phyloP scores from a whole-genome alignment of 1,139 yeast species.

The Sugiyamaella japonica region DNA sequence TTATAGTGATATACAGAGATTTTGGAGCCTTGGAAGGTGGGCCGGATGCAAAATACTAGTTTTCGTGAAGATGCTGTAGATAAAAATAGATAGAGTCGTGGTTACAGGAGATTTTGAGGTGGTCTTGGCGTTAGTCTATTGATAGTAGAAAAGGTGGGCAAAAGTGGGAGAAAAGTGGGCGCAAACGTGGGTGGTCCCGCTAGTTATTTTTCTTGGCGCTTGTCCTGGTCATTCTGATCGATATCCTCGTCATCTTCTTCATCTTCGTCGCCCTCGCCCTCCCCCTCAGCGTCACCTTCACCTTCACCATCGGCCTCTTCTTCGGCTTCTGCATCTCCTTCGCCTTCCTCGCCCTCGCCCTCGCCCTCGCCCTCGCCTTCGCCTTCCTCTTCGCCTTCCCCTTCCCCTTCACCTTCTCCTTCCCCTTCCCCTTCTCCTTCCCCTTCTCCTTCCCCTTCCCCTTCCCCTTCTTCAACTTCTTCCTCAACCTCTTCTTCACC shows the following conservation, averaged over 20 bases:
- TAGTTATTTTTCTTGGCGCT: not conserved
- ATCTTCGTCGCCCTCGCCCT: slow-evolving; percentile 24
- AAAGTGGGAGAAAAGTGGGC: too few species aligned
- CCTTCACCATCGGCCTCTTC: slow-evolving; percentile 19
- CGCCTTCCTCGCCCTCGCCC: slow-evolving; percentile 13
- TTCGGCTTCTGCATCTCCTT: slow-evolving; percentile 15
- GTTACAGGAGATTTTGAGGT: too few species aligned
- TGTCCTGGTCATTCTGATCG: not conserved
- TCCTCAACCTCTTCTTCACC: slow-evolving; percentile 30
- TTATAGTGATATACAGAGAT: too few species aligned
- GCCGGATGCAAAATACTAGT: too few species aligned
- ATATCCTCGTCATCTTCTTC: slow-evolving; percentile 19
- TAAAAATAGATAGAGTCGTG: too few species aligned
- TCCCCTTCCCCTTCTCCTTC: slow-evolving; percentile 19
- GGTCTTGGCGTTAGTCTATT: not conserved
- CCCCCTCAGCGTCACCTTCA: slow-evolving; percentile 25
- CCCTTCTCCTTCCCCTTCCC: slow-evolving; percentile 15
- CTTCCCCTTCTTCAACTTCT: slow-evolving; percentile 25
- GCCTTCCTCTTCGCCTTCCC: slow-evolving; percentile 23
- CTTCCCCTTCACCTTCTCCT: slow-evolving; percentile 25
- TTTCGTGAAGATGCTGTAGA: too few species aligned
- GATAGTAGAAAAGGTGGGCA: not conserved
- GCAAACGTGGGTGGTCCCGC: too few species aligned
- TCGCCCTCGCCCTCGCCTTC: slow-evolving; percentile 13
- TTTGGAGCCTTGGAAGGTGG: too few species aligned